Conservation (phyloP, 345 rosid genomes). For the Viola odorata region DNA sequence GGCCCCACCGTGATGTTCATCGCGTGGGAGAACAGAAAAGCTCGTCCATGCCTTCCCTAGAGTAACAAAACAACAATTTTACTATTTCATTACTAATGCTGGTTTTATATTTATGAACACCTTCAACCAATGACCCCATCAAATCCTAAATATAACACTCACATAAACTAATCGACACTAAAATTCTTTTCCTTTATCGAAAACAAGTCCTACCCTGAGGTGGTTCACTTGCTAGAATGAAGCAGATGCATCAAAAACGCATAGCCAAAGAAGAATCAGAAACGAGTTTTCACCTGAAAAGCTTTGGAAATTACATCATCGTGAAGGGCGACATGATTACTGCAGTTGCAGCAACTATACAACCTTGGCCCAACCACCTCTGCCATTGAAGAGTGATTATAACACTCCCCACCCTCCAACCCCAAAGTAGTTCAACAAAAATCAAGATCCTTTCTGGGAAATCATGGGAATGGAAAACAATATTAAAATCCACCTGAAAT, state of each 20-base stretch:
- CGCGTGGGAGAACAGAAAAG: slow-evolving; percentile 19
- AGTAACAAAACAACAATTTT: neutral
- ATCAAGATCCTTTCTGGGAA: slow-evolving; percentile 10
- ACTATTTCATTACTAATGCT: neutral
- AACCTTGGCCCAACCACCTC: slow-evolving; percentile 40
- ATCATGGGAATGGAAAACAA: neutral
- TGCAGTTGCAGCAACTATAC: slow-evolving; percentile 58
- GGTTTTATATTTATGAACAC: neutral
- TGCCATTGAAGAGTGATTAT: slow-evolving; percentile 9
- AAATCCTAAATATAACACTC: neutral
- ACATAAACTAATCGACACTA: neutral
- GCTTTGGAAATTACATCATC: slow-evolving; percentile 56
- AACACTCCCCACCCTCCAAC: slow-evolving; percentile 4
- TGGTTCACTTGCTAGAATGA: neutral
- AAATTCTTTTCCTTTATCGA: neutral
- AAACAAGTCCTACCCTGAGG: neutral
- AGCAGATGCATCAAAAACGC: neutral
- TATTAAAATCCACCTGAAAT: slow-evolving; percentile 4
- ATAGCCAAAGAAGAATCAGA: slow-evolving; percentile 8
- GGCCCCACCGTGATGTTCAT: slow-evolving; percentile 20
- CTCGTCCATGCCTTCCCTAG: slow-evolving; percentile 22
- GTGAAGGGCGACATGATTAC: slow-evolving; percentile 51
- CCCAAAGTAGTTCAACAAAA: neutral
- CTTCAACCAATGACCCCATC: neutral
- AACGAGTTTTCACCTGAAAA: slow-evolving; percentile 37